Conservation (phyloP, 805 yeast species). For the Starmerella stellata region DNA sequence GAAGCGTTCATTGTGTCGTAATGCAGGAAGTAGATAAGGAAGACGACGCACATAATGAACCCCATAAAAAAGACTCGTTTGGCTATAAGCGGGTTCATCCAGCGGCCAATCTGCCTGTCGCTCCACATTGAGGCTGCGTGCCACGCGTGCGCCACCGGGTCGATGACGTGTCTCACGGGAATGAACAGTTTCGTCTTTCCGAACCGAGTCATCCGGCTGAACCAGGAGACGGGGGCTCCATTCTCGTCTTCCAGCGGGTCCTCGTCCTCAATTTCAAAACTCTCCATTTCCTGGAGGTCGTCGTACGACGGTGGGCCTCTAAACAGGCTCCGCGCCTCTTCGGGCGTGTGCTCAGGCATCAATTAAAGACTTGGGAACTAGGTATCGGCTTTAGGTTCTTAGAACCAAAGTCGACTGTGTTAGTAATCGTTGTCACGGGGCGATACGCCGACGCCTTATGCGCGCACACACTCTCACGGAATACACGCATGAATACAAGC, state of each 20-base stretch:
- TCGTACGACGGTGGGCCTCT: constrained; percentile 8
- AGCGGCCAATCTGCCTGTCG: constrained; percentile 39
- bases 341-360: constrained; percentile 1
- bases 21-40: constrained; percentile 38
- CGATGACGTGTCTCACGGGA: constrained; percentile 30
- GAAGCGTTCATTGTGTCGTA: constrained; percentile 1
- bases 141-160: constrained; percentile 31
- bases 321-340: constrained; percentile 5
- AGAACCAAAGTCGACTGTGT: too few species aligned
- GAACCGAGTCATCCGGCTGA: constrained; percentile 6
- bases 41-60: constrained; percentile 40
- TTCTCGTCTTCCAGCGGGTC: background rate
- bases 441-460: too few species aligned
- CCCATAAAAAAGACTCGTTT: constrained; percentile 59
- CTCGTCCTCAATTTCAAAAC: constrained; percentile 11
- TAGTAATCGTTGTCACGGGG: too few species aligned
- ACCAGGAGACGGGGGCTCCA: constrained; percentile 2
- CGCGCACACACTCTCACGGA: too few species aligned
- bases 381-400: too few species aligned
- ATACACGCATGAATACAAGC: too few species aligned
- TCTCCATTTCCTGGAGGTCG: constrained; percentile 2
- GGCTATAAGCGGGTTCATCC: constrained; percentile 78
- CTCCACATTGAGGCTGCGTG: constrained; percentile 25
- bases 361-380: too few species aligned
- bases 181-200: constrained; percentile 18